phyloP scores from a whole-genome alignment of 164 flowering plant genomes.

The Vitis rupestris region DNA sequence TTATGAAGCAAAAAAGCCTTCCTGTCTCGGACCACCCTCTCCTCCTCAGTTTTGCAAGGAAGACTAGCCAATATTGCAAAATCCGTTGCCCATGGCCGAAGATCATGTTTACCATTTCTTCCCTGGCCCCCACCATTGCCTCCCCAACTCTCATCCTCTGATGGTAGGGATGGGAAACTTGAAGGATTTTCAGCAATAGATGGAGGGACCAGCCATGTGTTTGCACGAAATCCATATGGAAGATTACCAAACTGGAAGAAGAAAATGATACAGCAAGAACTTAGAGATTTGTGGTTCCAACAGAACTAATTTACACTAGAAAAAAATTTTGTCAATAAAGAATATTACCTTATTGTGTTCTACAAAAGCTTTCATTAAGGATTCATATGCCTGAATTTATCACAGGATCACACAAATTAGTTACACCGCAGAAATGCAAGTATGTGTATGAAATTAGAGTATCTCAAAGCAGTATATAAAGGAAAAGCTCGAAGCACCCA shows the following conservation, averaged over 20 bases:
- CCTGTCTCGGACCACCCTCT: conserved; percentile 79
- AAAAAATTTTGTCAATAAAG: not conserved
- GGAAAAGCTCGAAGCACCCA: conserved; percentile 29
- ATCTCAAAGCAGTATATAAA: not conserved
- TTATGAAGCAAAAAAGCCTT: conserved; percentile 91
- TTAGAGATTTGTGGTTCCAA: not conserved
- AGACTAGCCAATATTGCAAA: conserved; percentile 75
- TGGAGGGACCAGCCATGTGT: conserved; percentile 90
- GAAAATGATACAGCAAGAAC: not conserved
- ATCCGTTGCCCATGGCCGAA: conserved; percentile 83
- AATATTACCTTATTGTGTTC: conserved; percentile 86
- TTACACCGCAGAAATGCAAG: not conserved
- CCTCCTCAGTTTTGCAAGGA: conserved; percentile 95
- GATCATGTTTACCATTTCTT: conserved; percentile 56
- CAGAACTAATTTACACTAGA: not conserved
- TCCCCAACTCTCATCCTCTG: conserved; percentile 93
- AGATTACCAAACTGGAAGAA: conserved; percentile 88
- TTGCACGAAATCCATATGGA: conserved; percentile 94
- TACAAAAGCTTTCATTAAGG: conserved; percentile 81
- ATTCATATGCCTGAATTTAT: conserved; percentile 77
- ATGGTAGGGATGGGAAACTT: conserved; percentile 58
- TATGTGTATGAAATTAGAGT: no score
- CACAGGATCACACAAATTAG: conserved; percentile 10
- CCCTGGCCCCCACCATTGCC: conserved; percentile 96
- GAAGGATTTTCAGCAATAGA: conserved; percentile 55